phyloP scores from a whole-genome alignment of 148 eudicot species.

The Rhododendron simsii region DNA sequence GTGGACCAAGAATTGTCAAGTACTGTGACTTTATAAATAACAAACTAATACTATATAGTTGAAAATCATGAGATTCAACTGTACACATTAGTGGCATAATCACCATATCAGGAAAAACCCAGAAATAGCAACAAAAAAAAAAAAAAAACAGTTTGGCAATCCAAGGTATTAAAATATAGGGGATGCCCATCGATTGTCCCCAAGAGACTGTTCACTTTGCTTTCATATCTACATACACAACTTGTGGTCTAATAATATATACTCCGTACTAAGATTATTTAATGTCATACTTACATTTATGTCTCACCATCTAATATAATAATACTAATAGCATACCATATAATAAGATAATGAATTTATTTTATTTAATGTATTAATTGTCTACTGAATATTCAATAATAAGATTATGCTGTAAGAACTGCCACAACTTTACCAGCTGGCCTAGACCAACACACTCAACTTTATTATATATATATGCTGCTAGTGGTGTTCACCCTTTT shows the following conservation, averaged over 20 bases:
- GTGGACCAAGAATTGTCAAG: slow-evolving; percentile 15
- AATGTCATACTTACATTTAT: background rate
- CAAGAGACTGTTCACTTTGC: slow-evolving; percentile 4
- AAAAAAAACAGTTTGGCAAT: background rate
- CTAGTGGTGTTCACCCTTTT: no score
- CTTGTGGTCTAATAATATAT: background rate
- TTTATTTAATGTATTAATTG: background rate
- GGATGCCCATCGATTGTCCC: background rate
- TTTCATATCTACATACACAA: background rate
- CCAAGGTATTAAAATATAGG: background rate
- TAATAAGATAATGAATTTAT: background rate
- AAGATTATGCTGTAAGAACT: background rate
- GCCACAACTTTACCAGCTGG: background rate
- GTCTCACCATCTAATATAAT: background rate
- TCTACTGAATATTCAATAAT: background rate
- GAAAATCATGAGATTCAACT: slow-evolving; percentile 1
- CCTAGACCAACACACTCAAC: background rate
- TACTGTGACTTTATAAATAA: background rate
- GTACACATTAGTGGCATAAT: slow-evolving; percentile 9
- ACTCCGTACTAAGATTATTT: no score
- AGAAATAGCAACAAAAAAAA: slow-evolving; percentile 5
- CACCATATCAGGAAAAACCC: slow-evolving; percentile 24
- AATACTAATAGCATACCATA: no score
- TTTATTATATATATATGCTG: no score
- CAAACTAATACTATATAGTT: background rate